Conservation (phyloP, 2,329 filamentous ascomycete species). For the Aspergillus pseudotamarii region DNA sequence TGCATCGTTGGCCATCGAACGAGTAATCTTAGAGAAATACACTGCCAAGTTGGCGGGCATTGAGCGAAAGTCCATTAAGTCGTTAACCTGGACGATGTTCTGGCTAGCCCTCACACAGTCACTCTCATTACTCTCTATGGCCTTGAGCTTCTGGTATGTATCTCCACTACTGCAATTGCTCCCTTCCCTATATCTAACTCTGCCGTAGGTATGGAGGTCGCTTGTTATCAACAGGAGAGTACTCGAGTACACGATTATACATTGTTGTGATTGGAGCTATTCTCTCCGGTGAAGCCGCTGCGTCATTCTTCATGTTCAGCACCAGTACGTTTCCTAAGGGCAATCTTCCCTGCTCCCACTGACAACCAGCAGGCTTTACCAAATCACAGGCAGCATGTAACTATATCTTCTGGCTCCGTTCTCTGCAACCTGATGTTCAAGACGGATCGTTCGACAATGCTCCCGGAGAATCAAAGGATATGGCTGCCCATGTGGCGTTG, state of each 20-base stretch:
- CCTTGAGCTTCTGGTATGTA: constrained; percentile 25
- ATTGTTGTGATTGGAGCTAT: constrained; percentile 67
- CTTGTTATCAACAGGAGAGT: constrained; percentile 58
- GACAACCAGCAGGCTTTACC: background rate
- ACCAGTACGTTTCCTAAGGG: constrained; percentile 46
- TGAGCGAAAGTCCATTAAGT: constrained; percentile 19
- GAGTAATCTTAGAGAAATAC: constrained; percentile 34
- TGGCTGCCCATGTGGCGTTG: constrained; percentile 43
- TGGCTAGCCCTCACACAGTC: constrained; percentile 28
- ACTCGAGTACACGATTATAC: constrained; percentile 54
- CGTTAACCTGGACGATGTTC: constrained; percentile 24
- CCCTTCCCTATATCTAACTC: background rate
- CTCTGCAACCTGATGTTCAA: background rate
- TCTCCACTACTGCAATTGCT: background rate
- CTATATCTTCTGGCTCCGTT: constrained; percentile 11
- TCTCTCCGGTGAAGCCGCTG: constrained; percentile 67
- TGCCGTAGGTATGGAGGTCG: constrained; percentile 50
- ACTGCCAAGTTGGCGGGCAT: constrained; percentile 17
- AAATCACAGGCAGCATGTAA: constrained; percentile 6
- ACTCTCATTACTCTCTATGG: constrained; percentile 29
- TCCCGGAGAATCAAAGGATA: background rate
- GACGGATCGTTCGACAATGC: background rate
- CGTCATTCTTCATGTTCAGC: constrained; percentile 67
- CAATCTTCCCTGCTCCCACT: background rate
- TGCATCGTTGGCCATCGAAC: constrained; percentile 49